Evolutionary conservation across 2,329 filamentous ascomycete species (phyloP).

Genomic region (Pseudofabraea citricarpa): DNA sequence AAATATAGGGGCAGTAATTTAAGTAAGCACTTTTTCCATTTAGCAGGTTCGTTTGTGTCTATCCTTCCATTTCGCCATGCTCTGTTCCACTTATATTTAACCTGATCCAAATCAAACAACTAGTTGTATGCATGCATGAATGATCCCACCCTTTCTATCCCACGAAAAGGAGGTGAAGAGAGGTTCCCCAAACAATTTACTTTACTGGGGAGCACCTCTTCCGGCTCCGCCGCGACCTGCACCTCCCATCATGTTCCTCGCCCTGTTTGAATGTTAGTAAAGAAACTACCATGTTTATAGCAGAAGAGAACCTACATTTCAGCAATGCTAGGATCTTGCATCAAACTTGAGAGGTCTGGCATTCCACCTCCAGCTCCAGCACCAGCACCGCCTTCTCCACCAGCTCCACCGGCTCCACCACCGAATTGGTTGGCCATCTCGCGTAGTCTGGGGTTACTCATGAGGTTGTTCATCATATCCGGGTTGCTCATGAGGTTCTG

Average conservation of each 20-base stretch:
- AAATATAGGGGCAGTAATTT: too few species aligned
- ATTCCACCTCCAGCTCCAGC: slow-evolving; percentile 64
- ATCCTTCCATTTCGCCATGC: too few species aligned
- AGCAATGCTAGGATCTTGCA: slow-evolving; percentile 88
- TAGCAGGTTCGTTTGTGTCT: too few species aligned
- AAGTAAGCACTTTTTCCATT: too few species aligned
- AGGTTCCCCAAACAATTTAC: neutral
- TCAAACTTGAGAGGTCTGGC: slow-evolving; percentile 79
- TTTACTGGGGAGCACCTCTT: slow-evolving; percentile 15
- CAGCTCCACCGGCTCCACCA: slow-evolving; percentile 48
- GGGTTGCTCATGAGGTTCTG: slow-evolving; percentile 98
- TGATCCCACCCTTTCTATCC: too few species aligned
- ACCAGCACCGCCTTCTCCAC: slow-evolving; percentile 32
- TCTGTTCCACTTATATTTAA: too few species aligned
- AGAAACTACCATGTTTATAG: too few species aligned
- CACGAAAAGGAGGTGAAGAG: neutral
- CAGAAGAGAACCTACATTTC: slow-evolving; percentile 84
- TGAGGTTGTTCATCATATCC: slow-evolving; percentile 82
- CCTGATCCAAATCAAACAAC: too few species aligned
- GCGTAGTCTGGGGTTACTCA: slow-evolving; percentile 86
- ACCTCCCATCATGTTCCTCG: slow-evolving; percentile 63
- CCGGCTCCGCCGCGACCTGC: slow-evolving; percentile 29
- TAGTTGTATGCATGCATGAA: too few species aligned
- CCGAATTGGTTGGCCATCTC: slow-evolving; percentile 83
- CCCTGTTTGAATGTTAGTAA: too few species aligned